These are phyloP conservation scores for Phaeosphaeria sp. DNA, from an alignment of 2,329 filamentous ascomycete genomes.

Conservation along the genomic window DNA sequence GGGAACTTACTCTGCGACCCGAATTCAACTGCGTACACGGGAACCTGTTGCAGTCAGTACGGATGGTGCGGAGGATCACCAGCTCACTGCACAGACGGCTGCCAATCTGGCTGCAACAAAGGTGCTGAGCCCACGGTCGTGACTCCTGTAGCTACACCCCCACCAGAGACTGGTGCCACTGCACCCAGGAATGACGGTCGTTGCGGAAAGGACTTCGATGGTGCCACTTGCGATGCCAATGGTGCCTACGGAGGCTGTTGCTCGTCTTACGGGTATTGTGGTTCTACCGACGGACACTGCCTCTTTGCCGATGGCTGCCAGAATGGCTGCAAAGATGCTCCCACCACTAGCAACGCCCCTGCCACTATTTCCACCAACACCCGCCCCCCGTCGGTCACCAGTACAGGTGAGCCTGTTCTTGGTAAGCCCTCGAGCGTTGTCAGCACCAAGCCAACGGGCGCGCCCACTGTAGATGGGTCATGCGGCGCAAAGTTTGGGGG, in stretches of 20 bases:
- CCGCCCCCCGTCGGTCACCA: constrained; percentile 40
- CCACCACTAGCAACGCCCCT: constrained; percentile 12
- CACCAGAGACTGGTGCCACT: constrained; percentile 7
- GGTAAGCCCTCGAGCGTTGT: constrained; percentile 35
- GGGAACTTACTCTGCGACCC: constrained; percentile 52
- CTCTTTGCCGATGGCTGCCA: constrained; percentile 48
- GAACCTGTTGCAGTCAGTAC: constrained; percentile 54
- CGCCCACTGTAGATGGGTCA: constrained; percentile 58
- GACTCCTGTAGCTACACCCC: constrained; percentile 9
- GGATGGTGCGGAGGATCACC: constrained; percentile 53
- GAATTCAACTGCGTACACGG: constrained; percentile 53
- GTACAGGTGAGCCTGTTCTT: constrained; percentile 46
- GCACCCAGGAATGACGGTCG: constrained; percentile 42
- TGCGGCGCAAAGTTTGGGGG: constrained; percentile 59
- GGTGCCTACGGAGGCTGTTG: constrained; percentile 51
- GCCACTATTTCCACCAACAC: constrained; percentile 20
- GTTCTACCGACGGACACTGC: constrained; percentile 47
- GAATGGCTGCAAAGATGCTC: constrained; percentile 45
- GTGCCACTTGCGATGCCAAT: constrained; percentile 49
- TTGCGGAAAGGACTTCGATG: constrained; percentile 50
- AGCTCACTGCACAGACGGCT: constrained; percentile 49
- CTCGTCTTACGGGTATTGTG: constrained; percentile 42
- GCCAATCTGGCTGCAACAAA: constrained; percentile 41
- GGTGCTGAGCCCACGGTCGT: constrained; percentile 8
- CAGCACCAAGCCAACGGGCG: constrained; percentile 28